phyloP scores from a whole-genome alignment of 148 eudicot genomes.

The Persicaria maculosa region DNA sequence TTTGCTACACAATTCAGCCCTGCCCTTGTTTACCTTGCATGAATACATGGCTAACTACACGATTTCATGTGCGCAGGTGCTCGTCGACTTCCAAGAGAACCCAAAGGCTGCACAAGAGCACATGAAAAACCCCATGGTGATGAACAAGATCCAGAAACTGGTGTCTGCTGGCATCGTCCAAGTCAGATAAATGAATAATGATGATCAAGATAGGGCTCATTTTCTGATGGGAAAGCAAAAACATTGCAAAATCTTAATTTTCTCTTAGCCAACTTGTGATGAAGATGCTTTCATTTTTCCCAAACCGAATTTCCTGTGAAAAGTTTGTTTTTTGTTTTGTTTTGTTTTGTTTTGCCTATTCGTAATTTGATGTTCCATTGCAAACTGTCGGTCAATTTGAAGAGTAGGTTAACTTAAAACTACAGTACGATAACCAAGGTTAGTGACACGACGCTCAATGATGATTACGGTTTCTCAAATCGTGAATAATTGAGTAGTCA shows the following conservation, averaged over 20 bases:
- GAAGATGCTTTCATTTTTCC: background rate
- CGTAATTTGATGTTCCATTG: background rate
- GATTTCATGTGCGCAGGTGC: conserved; percentile 36
- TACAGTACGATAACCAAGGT: too few relatives aligned
- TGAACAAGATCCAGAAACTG: conserved; percentile 87
- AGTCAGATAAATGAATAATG: conserved; percentile 25
- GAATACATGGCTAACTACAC: background rate
- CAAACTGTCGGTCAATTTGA: background rate
- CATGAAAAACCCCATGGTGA: conserved; percentile 74
- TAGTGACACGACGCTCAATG: too few relatives aligned
- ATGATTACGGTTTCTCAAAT: too few relatives aligned
- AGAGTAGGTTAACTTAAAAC: background rate
- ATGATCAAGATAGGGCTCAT: background rate
- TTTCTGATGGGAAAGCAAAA: background rate
- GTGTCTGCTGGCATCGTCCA: conserved; percentile 88
- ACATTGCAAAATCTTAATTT: background rate
- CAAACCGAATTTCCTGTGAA: background rate
- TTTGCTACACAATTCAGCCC: background rate
- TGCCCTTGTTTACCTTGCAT: too few relatives aligned
- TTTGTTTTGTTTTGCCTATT: background rate
- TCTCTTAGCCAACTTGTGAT: background rate
- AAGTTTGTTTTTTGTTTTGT: background rate
- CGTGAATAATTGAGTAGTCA: too few relatives aligned
- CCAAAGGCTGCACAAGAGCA: conserved; percentile 93
- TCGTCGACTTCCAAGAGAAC: conserved; percentile 78